Base-by-base conservation (phyloP, 495 filamentous ascomycete genomes). In the Glutinoglossum americanum region DNA sequence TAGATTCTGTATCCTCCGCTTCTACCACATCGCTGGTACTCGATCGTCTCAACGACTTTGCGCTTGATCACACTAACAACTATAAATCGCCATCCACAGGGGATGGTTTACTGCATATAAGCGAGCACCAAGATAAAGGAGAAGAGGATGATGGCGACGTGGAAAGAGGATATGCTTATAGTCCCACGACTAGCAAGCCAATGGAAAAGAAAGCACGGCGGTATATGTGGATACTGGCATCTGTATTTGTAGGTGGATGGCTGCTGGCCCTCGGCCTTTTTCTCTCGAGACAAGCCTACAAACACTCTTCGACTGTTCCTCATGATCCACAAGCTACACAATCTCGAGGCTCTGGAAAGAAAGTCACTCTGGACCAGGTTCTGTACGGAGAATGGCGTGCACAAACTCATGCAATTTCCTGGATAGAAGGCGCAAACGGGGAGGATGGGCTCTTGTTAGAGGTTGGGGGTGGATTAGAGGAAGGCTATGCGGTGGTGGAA, bases 361-460 rank as follows among this genome's bases (percentile, higher is more conserved):
- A 80, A 41, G 74, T 97, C 33, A 90, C 85, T 2, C 70, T 97
- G 17, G 80, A 90, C 53, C 83, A 94, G 63, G 80, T 94, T 11
- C 71, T 90, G 66, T 66, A 60, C 1, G 85, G 89, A 17, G 65
- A 74, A 63, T 98, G 89, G 88, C 69, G 69, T 9, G 68, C 87
- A 23, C 69, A 68, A 47, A 74, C 71, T 48, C 86, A 90, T 64
- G 75, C 74, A 27, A 85, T 97, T 56, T 80, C 82, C 11, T 98
- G 92, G 92, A 90, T 97, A 57, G 79, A 79, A 9, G 87, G 88
- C 7, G 76, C 88, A 26, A 74, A 84, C 56, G 88, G 87, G 27
- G 84, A 94, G 67, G 89, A 96, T 68, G 89, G 89, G 5, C 72
- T 96, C 27, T 65, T 94, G 47, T 73, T 96, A 26, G 84, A 93